These are phyloP conservation scores for Dryas alaskensis DNA, from an alignment of 306 rosid species.

Conservation along the genomic window DNA sequence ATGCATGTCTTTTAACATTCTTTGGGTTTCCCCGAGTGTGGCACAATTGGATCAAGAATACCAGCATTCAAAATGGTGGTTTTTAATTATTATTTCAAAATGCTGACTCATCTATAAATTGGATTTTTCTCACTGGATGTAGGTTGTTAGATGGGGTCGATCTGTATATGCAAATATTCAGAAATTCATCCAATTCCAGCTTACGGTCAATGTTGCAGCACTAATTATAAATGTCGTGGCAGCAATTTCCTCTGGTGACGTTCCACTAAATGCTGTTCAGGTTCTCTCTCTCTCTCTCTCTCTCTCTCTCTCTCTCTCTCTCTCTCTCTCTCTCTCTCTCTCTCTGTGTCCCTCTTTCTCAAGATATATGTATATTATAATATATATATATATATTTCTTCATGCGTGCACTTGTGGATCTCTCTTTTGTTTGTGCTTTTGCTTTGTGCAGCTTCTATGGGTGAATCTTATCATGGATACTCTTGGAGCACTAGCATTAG, in stretches of 20 bases:
- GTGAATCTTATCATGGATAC: constrained; percentile 99
- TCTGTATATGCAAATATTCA: constrained; percentile 96
- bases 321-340: too few relatives aligned
- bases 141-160: constrained; percentile 98
- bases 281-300: constrained; percentile 35
- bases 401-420: constrained; percentile 17
- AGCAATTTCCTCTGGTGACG: constrained; percentile 76
- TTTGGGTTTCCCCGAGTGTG: too few relatives aligned
- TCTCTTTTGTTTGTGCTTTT: constrained; percentile 12
- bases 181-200: constrained; percentile 97
- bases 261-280: constrained; percentile 97
- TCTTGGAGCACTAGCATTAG: constrained; percentile 94
- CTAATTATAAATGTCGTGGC: constrained; percentile 87
- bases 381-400: neutral
- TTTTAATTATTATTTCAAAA: neutral
- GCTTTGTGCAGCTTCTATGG: constrained; percentile 80
- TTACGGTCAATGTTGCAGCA: constrained; percentile 92
- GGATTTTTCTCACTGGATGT: constrained; percentile 27
- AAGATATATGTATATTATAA: constrained; percentile 2
- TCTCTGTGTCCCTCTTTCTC: neutral
- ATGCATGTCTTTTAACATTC: too few relatives aligned
- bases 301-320: too few relatives aligned
- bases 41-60: too few relatives aligned
- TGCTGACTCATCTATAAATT: constrained; percentile 3
- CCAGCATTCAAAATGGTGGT: too few relatives aligned